Conservation (phyloP, 2,329 filamentous ascomycete genomes). For the Alternaria sp. region DNA sequence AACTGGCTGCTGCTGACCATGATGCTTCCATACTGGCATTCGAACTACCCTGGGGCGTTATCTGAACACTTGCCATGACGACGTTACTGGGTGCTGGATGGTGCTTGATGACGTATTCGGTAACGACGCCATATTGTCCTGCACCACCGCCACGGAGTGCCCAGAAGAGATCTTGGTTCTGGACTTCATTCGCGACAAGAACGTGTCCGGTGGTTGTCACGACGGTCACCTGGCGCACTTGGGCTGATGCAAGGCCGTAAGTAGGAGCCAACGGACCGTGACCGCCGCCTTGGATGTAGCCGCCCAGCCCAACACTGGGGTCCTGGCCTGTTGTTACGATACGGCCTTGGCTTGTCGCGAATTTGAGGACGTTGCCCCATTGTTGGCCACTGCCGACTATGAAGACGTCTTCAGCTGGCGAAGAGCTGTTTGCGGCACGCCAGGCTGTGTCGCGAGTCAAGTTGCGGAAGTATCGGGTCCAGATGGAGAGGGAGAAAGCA, state of each 20-base stretch:
- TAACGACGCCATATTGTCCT: constrained; percentile 24
- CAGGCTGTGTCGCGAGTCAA: not conserved
- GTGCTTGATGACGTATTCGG: constrained; percentile 14
- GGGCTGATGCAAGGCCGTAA: constrained; percentile 39
- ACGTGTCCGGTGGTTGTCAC: constrained; percentile 18
- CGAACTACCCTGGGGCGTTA: not conserved
- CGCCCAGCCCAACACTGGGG: constrained; percentile 56
- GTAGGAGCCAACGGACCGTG: constrained; percentile 59
- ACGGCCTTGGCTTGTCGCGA: not conserved
- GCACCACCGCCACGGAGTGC: constrained; percentile 23
- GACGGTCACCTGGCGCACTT: constrained; percentile 21
- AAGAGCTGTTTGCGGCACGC: not conserved
- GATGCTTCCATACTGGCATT: not conserved
- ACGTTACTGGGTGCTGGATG: constrained; percentile 17
- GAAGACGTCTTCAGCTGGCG: not conserved
- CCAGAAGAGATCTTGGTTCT: constrained; percentile 29
- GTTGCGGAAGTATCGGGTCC: not conserved
- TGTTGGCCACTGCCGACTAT: not conserved
- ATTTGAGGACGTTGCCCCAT: not conserved
- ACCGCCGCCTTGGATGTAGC: constrained; percentile 56
- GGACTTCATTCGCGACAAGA: constrained; percentile 16
- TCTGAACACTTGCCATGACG: constrained; percentile 8
- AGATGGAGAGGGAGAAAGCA: not conserved
- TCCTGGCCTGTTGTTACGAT: constrained; percentile 14
- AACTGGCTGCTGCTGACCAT: not conserved